Evolutionary conservation across 164 flowering plant species (phyloP).

Genomic region (Vitis vinifera): DNA sequence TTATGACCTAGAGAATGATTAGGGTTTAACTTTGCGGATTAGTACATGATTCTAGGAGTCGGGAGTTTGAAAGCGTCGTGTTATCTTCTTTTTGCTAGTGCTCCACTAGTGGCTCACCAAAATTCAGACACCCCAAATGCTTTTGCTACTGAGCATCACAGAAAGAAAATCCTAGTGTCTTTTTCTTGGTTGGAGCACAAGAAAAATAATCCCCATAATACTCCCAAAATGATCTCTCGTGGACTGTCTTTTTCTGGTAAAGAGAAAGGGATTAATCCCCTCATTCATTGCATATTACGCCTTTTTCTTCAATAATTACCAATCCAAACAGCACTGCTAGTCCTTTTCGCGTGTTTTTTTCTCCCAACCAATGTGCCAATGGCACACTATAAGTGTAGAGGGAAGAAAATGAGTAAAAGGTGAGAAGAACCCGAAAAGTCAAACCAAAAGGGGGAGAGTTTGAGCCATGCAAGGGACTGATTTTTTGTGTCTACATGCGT

Average conservation of each 20-base stretch:
- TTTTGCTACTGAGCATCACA: slow-evolving; percentile 19
- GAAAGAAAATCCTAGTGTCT: slow-evolving; percentile 3
- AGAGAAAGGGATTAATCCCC: not conserved
- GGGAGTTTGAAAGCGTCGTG: slow-evolving; percentile 12
- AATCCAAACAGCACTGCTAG: not conserved
- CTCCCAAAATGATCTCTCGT: too few relatives aligned
- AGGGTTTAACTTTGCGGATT: slow-evolving; percentile 1
- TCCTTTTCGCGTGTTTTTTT: too few relatives aligned
- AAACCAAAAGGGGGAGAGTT: slow-evolving; percentile 25
- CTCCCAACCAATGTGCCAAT: too few relatives aligned
- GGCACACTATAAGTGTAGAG: not conserved
- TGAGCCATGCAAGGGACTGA: slow-evolving; percentile 37
- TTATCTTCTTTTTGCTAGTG: slow-evolving; percentile 28
- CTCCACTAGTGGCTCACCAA: slow-evolving; percentile 22
- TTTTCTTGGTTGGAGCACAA: not conserved
- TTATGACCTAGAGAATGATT: slow-evolving; percentile 15
- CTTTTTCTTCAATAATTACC: not conserved
- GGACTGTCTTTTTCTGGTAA: too few relatives aligned
- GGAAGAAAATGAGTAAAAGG: slow-evolving; percentile 14
- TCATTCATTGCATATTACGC: not conserved
- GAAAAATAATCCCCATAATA: too few relatives aligned
- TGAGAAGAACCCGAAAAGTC: slow-evolving; percentile 5
- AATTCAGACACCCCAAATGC: slow-evolving; percentile 12
- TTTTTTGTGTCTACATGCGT: slow-evolving; percentile 19
- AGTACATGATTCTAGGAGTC: slow-evolving; percentile 17